These are phyloP conservation scores for Trichosanthes truncata DNA, from an alignment of 306 rosid species.

Conservation along the genomic window DNA sequence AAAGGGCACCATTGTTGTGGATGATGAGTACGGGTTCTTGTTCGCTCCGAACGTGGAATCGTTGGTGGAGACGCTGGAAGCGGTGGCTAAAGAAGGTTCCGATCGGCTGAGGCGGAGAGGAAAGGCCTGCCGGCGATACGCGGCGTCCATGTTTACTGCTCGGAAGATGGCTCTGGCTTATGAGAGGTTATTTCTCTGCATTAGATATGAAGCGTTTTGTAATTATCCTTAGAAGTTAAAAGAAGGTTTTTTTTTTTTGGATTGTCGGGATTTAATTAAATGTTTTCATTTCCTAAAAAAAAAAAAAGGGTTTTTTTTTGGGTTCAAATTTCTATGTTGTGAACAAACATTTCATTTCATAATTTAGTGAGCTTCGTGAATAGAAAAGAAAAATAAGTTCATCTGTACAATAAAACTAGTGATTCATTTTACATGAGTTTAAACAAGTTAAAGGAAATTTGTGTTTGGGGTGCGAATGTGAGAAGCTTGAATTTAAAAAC, in stretches of 20 bases:
- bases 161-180: conserved; percentile 81
- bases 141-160: conserved; percentile 76
- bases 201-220: conserved; percentile 57
- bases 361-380: too few species aligned
- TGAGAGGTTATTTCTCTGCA: conserved; percentile 77
- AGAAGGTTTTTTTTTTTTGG: too few species aligned
- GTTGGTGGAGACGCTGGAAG: conserved; percentile 48
- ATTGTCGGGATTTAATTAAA: too few species aligned
- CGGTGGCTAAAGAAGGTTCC: conserved; percentile 55
- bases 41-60: conserved; percentile 88
- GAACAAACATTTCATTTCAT: neutral
- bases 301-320: neutral
- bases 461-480: too few species aligned
- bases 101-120: conserved; percentile 57
- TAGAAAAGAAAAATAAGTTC: neutral
- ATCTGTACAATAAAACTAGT: too few species aligned
- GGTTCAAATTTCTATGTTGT: neutral
- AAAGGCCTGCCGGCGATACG: conserved; percentile 54
- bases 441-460: too few species aligned
- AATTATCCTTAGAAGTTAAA: conserved; percentile 40
- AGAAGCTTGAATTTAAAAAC: too few species aligned
- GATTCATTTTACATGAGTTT: too few species aligned
- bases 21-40: conserved; percentile 70
- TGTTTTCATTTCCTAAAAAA: too few species aligned
- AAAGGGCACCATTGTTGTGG: conserved; percentile 69